Evolutionary conservation across 2,329 filamentous ascomycete species (phyloP), one percentile per base, ranked within the genome.

Genomic region (Diaporthe humulicola): DNA sequence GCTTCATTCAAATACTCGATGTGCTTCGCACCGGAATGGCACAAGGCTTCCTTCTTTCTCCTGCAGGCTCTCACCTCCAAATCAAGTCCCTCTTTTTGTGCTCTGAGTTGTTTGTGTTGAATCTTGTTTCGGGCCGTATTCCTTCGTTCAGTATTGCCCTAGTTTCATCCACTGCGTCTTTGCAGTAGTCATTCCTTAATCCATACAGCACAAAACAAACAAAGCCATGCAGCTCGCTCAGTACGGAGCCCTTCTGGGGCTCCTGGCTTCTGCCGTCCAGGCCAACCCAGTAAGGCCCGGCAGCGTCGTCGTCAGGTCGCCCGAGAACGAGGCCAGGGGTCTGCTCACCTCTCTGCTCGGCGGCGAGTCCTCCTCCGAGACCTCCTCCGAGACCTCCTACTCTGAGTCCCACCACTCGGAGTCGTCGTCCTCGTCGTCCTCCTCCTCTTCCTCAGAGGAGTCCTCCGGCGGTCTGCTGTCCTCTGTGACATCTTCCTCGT

Each of bases 51-150:
- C 42, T 52, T 45, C 33, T 33, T 52, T 33, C 56, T 25, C 38
- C 58, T 40, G 28, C 75, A 76, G 74, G 73, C 56, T 60, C 70
- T 74, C 71, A 74, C 72, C 72, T 75, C 70, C 45, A 38, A 54
- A 71, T 61, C 14, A 52, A 75, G 66, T 76, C 75, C 52, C 52
- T 76, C 75, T 70, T 76, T 75, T 50, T 71, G 74, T 58, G 58
- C 56, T 71, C 52, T n/a, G 71, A 57, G 74, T 74, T 67, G 72
- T 74, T 74, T 74, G 67, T 69, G 60, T 72, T 74, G 66, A 56
- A 64, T 69, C 61, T 60, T 74, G 42, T 75, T 71, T 60, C 54
- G 58, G 57, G 67, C 52, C 66, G 73, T 54, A 56, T 36, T 70
- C 66, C 56, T 70, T 72, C 74, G 36, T 66, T 74, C 48, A 66